A percentile compares a stretch with the other conserved stretches of the same genome.
These are phyloP conservation scores for Spathaspora sp. DNA, from an alignment of 805 yeast species.

Conservation along the genomic window DNA sequence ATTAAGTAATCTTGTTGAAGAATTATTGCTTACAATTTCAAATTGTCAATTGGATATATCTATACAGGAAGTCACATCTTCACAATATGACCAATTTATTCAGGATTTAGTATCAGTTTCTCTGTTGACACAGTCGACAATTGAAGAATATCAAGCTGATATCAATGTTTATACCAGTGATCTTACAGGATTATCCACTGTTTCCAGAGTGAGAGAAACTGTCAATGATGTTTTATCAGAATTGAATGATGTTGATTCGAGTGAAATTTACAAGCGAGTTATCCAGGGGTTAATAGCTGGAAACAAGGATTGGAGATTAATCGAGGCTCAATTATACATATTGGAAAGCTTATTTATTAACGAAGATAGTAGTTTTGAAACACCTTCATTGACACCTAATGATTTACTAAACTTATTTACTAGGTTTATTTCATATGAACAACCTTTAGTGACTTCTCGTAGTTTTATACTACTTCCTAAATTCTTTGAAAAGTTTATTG, in stretches of 20 bases:
- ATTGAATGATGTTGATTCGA: slow-evolving; percentile 39
- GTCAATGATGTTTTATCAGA: slow-evolving; percentile 55
- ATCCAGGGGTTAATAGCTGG: not conserved
- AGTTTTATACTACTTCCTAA: slow-evolving; percentile 52
- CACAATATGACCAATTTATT: slow-evolving; percentile 11
- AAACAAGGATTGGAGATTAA: slow-evolving; percentile 19
- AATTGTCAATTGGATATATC: slow-evolving; percentile 23
- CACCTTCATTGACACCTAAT: slow-evolving; percentile 15
- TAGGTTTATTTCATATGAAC: slow-evolving; percentile 8
- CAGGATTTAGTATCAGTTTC: slow-evolving; percentile 35
- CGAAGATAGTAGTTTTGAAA: slow-evolving; percentile 24
- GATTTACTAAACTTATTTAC: slow-evolving; percentile 12
- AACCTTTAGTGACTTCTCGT: slow-evolving; percentile 44
- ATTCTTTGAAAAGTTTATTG: slow-evolving; percentile 48
- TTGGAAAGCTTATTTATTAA: slow-evolving; percentile 42
- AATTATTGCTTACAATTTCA: slow-evolving; percentile 29
- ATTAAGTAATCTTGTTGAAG: slow-evolving; percentile 21
- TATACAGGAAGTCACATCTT: slow-evolving; percentile 14
- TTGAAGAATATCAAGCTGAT: slow-evolving; percentile 54
- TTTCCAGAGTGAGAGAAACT: slow-evolving; percentile 54
- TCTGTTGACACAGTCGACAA: slow-evolving; percentile 37
- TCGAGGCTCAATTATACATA: slow-evolving; percentile 41
- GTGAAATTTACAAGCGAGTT: slow-evolving; percentile 12
- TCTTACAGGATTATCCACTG: slow-evolving; percentile 65
- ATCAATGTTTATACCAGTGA: slow-evolving; percentile 69